Base-by-base conservation (phyloP, 2,329 filamentous ascomycete genomes). In the Fusarium verrucosum region DNA sequence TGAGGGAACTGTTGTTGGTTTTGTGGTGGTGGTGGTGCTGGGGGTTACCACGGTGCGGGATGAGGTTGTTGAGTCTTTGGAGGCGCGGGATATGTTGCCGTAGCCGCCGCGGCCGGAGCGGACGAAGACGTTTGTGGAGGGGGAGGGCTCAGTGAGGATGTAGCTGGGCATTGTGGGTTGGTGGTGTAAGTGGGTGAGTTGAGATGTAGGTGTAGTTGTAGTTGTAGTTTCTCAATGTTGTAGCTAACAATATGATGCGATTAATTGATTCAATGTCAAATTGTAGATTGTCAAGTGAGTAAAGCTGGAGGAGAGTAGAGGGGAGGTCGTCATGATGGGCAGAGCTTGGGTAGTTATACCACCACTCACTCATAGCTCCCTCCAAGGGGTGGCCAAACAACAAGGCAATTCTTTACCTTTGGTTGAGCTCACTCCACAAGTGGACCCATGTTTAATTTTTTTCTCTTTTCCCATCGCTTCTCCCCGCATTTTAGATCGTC, bases 31-130 rank as follows among this genome's bases (percentile, higher is more conserved):
- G 25, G 70, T 65, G 69, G 72, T 62, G 70, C 72, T 63, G 72
- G 76, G 56, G 69, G 77, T 78, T 81, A 72, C 36, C 43, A 81
- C 78, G 43, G 82, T 72, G 72, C 81, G 81, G 71, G 86, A 75
- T 74, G 86, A 74, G 5, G 66, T 62, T 37, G 62, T 69, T 13
- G 80, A 77, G 46, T 79, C 79, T 13, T 80, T 80, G 17, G 81
- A 76, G 13, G 80, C 78, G 54, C 82, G 82, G 76, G 82, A 82
- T 73, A 80, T 81, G 79, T 87, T 87, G 68, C 84, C 84, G 4
- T 82, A 81, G 56, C 84, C 84, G 65, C 84, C 84, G 50, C 84
- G 83, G 65, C 84, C 84, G 8, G 81, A 79, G 77, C 85, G 82
- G 47, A 79, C 78, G 79, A 70, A 75, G 58, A 60, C 55, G 58